These are phyloP conservation scores for Colletotrichum sp. DNA, from an alignment of 2,329 filamentous ascomycete species.

Conservation along the genomic window DNA sequence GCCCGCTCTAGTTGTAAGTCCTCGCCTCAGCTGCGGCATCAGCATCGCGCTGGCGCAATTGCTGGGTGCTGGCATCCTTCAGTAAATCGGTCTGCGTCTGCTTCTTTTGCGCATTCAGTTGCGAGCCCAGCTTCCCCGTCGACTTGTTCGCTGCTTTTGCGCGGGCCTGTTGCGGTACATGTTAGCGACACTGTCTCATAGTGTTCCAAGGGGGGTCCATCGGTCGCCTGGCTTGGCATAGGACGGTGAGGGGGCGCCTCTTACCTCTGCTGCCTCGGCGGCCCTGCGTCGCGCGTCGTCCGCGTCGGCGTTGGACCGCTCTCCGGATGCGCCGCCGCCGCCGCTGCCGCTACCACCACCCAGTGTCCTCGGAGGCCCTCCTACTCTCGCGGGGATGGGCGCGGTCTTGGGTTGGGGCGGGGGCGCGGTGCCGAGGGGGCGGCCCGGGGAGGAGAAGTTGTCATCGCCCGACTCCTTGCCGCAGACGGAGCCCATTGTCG, in stretches of 20 bases:
- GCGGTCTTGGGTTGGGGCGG: constrained; percentile 52
- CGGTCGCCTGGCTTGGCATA: background rate
- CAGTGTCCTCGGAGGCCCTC: constrained; percentile 66
- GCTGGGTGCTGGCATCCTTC: constrained; percentile 69
- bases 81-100: constrained; percentile 73
- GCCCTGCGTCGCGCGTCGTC: constrained; percentile 74
- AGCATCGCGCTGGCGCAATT: constrained; percentile 69
- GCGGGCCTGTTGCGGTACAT: constrained; percentile 60
- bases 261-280: constrained; percentile 83
- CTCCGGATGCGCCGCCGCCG: constrained; percentile 28
- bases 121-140: constrained; percentile 72
- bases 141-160: constrained; percentile 62
- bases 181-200: background rate
- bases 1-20: constrained; percentile 30
- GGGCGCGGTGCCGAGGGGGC: constrained; percentile 67
- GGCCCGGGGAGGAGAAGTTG: constrained; percentile 74
- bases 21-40: constrained; percentile 57
- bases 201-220: background rate
- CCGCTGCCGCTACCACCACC: constrained; percentile 54
- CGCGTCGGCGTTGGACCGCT: constrained; percentile 28
- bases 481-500: constrained; percentile 84
- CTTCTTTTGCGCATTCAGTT: constrained; percentile 77
- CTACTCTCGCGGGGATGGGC: constrained; percentile 57
- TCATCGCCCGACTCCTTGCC: constrained; percentile 77
- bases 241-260: constrained; percentile 29